These are phyloP conservation scores for Clarireedia paspali DNA, from an alignment of 2,329 filamentous ascomycete species.

Conservation along the genomic window DNA sequence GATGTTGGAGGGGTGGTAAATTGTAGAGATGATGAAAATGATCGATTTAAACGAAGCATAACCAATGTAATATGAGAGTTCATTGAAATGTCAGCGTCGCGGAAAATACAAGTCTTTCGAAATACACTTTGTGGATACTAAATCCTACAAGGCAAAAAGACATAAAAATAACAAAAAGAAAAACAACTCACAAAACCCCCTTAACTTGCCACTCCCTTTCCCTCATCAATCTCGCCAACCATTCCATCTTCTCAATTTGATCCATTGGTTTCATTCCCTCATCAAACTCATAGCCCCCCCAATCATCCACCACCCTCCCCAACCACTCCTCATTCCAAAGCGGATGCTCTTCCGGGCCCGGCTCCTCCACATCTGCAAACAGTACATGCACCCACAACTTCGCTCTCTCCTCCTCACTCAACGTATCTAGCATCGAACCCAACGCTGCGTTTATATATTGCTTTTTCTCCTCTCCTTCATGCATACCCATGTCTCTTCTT, in stretches of 20 bases:
- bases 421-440: slow-evolving; percentile 17
- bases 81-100: no score
- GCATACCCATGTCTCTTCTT: neutral
- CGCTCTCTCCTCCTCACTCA: slow-evolving; percentile 18
- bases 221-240: neutral
- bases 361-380: neutral
- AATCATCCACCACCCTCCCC: neutral
- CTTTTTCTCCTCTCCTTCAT: slow-evolving; percentile 9
- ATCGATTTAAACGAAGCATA: no score
- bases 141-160: neutral
- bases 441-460: slow-evolving; percentile 17
- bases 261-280: neutral
- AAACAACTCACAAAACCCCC: neutral
- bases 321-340: neutral
- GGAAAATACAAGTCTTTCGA: no score
- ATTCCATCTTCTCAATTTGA: neutral
- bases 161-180: neutral
- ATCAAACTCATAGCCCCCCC: neutral
- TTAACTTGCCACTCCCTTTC: slow-evolving; percentile 3
- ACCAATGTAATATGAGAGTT: no score
- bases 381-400: neutral
- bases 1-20: no score
- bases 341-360: neutral
- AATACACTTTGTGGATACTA: no score
- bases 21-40: no score